A percentile compares a stretch with the other conserved stretches of the same genome.
Conservation (phyloP, 1,139 yeast genomes). For the Debaryomyces fabryi region DNA sequence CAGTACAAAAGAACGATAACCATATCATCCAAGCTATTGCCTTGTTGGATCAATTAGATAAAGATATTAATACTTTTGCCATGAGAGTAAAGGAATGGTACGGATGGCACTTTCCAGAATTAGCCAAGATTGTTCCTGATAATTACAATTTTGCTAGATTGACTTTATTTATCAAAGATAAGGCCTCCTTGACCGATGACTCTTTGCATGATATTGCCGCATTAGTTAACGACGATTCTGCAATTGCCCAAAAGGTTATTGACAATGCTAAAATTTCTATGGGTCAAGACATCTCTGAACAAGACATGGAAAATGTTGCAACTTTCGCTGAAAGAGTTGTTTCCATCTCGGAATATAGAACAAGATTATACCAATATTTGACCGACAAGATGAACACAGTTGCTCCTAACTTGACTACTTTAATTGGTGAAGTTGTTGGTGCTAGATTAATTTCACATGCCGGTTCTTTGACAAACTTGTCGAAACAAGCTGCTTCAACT, state of each 20-base stretch:
- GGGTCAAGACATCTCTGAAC: constrained; percentile 96
- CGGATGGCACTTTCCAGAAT: constrained; percentile 99
- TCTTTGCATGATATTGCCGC: constrained; percentile 89
- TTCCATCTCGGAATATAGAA: constrained; percentile 93
- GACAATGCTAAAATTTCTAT: constrained; percentile 91
- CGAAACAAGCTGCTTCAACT: constrained; percentile 98
- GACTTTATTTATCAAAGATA: constrained; percentile 83
- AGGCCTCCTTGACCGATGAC: constrained; percentile 79
- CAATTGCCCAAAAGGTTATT: constrained; percentile 87
- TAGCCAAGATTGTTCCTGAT: constrained; percentile 95
- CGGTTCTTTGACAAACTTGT: constrained; percentile 89
- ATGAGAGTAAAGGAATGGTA: constrained; percentile 99
- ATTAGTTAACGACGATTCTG: constrained; percentile 89
- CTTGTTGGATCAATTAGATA: constrained; percentile 91
- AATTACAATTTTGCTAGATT: constrained; percentile 86
- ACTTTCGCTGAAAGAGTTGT: constrained; percentile 94
- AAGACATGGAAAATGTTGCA: constrained; percentile 81
- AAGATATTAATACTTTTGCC: constrained; percentile 95
- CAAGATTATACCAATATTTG: constrained; percentile 84
- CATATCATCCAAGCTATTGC: constrained; percentile 99
- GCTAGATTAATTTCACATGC: constrained; percentile 98
- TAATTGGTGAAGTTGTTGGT: constrained; percentile 97
- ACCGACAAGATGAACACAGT: constrained; percentile 96
- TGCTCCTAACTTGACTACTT: constrained; percentile 94
- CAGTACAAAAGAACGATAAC: constrained; percentile 97